Evolutionary conservation across 306 rosid genomes (phyloP).

Genomic region (Fagus crenata): DNA sequence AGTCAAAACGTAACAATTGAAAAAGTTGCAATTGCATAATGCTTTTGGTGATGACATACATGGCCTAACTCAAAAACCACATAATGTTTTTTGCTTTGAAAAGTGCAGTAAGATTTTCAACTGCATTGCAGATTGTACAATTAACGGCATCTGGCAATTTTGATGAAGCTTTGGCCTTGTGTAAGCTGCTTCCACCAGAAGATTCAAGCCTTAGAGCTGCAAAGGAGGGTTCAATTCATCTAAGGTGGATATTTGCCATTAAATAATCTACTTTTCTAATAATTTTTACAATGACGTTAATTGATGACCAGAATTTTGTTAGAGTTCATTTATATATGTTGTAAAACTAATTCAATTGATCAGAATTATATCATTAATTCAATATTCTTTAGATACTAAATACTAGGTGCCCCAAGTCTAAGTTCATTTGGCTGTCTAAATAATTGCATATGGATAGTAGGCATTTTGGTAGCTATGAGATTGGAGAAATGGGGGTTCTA

Average conservation of each 20-base stretch:
- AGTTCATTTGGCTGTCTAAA: not conserved
- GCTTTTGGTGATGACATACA: not conserved
- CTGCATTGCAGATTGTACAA: conserved; percentile 78
- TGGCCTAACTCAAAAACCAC: not conserved
- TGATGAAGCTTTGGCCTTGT: conserved; percentile 96
- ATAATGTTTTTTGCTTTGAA: not conserved
- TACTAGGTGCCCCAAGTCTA: not conserved
- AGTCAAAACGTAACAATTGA: too few relatives aligned
- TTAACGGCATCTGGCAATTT: conserved; percentile 96
- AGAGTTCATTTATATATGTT: not conserved
- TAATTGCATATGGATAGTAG: too few relatives aligned
- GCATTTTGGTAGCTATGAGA: too few relatives aligned
- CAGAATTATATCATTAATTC: not conserved
- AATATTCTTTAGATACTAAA: not conserved
- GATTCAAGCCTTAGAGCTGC: conserved; percentile 92
- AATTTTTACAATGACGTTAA: too few relatives aligned
- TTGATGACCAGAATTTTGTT: not conserved
- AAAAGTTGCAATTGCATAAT: not conserved
- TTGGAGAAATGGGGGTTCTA: too few relatives aligned
- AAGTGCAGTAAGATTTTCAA: conserved; percentile 26
- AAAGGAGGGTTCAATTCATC: conserved; percentile 92
- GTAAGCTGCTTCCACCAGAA: conserved; percentile 99
- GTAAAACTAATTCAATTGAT: not conserved
- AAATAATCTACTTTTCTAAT: conserved; percentile 25
- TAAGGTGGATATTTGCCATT: conserved; percentile 55